phyloP scores from a whole-genome alignment of 768 basidiomycete species.

The Coprinopsis strossmayeri region DNA sequence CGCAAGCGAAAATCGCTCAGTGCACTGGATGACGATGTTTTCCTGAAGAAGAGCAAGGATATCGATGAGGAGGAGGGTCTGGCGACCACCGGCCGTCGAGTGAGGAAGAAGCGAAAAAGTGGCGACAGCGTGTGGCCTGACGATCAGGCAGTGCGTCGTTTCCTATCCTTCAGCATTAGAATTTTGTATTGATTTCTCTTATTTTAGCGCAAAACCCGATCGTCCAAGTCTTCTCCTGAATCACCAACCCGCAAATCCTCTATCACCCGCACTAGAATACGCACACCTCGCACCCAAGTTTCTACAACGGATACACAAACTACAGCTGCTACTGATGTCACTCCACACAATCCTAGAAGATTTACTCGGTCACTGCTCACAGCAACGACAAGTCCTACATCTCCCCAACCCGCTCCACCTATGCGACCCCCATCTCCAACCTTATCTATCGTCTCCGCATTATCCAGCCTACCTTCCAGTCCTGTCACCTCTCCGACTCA shows the following conservation, averaged over 20 bases:
- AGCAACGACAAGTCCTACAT: neutral
- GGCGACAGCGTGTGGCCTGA: neutral
- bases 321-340: too few species aligned
- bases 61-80: neutral
- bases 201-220: neutral
- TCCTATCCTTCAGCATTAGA: neutral
- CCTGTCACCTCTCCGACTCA: neutral
- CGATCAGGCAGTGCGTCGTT: neutral
- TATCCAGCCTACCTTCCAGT: constrained; percentile 3
- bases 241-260: too few species aligned
- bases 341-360: neutral
- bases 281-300: neutral
- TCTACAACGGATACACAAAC: too few species aligned
- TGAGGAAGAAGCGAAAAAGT: constrained; percentile 1
- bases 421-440: neutral
- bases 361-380: neutral
- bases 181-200: neutral
- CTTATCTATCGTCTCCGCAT: neutral
- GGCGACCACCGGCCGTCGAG: neutral
- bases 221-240: neutral
- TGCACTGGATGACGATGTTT: constrained; percentile 8
- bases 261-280: neutral
- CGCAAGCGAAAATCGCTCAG: constrained; percentile 9
- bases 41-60: neutral
- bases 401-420: neutral